Evolutionary conservation across 371 early-diverging fungal genomes (phyloP), one percentile per base, ranked within the genome.

Genomic region (Zopfochytrium polystomum): DNA sequence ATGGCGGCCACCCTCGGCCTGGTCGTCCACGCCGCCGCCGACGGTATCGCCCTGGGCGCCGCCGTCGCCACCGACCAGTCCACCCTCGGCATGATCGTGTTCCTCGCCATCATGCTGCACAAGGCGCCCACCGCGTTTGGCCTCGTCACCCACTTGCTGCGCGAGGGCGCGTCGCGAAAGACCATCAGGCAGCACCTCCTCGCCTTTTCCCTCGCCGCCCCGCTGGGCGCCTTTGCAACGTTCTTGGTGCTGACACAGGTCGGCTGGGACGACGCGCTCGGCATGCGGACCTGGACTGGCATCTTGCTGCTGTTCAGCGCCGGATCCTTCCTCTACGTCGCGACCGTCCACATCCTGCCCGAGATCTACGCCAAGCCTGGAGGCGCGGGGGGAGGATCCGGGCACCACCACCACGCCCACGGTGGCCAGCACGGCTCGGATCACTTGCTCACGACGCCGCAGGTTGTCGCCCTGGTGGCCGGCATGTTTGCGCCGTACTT

Each of bases 41-140:
- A 96, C 67, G 97, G 97, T 0, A 87, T 96, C 60, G 95, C 96
- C 0, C 65, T 96, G 44, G 97, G 97, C 13, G 95, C 95, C 30
- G 88, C 82, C 0, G 69, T 74, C 3, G 64, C 73, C 0, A 62
- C 72, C 15, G 79, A 66, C 43, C 55, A 65, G 15, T 50, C 69
- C 3, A 68, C 54, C 35, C 73, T 96, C 2, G 91, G 89, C 22
- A 75, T 92, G 53, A 85, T 93, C 6, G 90, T 96, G 3, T 96
- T 95, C 64, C 59, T 94, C 29, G 97, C 97, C n/a, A 90, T 96
- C 59, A 87, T 95, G 83, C 81, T 96, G 30, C 97, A 96, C 82
- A 96, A 96, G 72, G 95, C 92, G 1, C 96, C 97, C 2, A 85
- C 92, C 1, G 91, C 96, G 0, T 92, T 96, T 76, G 96, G 93